Evolutionary conservation across 805 yeast species (phyloP).

Genomic region (Kregervanrija fluxuum): DNA sequence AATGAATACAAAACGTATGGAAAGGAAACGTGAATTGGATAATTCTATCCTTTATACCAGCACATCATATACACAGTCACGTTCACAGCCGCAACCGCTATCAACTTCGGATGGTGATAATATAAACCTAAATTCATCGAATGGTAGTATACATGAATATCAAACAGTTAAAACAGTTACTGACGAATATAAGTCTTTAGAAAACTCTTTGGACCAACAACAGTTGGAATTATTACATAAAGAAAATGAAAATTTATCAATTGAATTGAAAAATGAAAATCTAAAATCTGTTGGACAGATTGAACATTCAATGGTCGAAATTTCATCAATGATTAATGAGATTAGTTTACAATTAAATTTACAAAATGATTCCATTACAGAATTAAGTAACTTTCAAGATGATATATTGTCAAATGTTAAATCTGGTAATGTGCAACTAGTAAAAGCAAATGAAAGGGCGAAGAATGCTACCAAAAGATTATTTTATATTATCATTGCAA

Average conservation of each 20-base stretch:
- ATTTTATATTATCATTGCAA: conserved; percentile 43
- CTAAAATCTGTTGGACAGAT: conserved; percentile 52
- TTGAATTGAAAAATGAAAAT: conserved; percentile 52
- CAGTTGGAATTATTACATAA: conserved; percentile 50
- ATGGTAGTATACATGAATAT: too few species aligned
- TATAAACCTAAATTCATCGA: too few species aligned
- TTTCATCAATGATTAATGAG: conserved; percentile 68
- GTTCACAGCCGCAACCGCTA: too few species aligned
- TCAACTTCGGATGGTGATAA: too few species aligned
- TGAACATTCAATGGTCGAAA: conserved; percentile 60
- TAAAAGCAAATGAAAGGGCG: conserved; percentile 60
- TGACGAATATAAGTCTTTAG: conserved; percentile 29
- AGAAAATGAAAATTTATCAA: conserved; percentile 50
- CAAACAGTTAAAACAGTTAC: conserved; percentile 17
- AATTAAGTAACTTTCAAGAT: conserved; percentile 58
- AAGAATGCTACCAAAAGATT: conserved; percentile 54
- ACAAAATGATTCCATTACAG: conserved; percentile 65
- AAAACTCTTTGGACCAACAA: conserved; percentile 31
- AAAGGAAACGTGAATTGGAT: conserved; percentile 33
- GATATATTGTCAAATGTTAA: conserved; percentile 57
- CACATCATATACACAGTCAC: conserved; percentile 2
- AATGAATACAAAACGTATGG: conserved; percentile 43
- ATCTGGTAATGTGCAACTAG: conserved; percentile 65
- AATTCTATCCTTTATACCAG: conserved; percentile 23
- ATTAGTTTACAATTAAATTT: conserved; percentile 62